Percentiles rank a stretch among this genome's conserved stretches.
Conservation (phyloP, 805 yeast species). For the Starmerella bacillaris region DNA sequence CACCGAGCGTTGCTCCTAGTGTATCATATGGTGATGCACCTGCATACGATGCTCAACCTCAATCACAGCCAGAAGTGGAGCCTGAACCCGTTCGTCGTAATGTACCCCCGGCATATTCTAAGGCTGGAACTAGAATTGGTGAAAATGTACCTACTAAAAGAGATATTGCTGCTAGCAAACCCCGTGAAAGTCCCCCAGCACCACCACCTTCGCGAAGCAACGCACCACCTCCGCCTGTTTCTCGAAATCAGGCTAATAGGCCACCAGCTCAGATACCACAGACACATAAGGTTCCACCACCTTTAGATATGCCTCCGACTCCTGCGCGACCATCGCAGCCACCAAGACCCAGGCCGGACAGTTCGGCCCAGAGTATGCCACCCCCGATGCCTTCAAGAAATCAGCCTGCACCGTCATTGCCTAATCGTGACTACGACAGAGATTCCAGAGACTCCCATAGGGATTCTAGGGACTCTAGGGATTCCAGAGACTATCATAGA, state of each 20-base stretch:
- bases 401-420: conserved; percentile 9
- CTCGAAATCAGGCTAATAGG: too few species aligned
- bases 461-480: too few species aligned
- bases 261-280: conserved; percentile 10
- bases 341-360: conserved; percentile 2
- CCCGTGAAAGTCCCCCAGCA: conserved; percentile 11
- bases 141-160: conserved; percentile 5
- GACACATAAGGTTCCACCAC: conserved; percentile 12
- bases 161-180: background rate
- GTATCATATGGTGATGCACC: conserved; percentile 13
- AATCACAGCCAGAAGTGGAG: conserved; percentile 11
- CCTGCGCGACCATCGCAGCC: conserved; percentile 1
- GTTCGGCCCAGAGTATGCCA: conserved; percentile 7
- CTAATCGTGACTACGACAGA: too few species aligned
- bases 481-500: too few species aligned
- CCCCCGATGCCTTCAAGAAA: conserved; percentile 10
- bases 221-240: conserved; percentile 16
- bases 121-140: conserved; percentile 10
- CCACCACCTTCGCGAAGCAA: conserved; percentile 16
- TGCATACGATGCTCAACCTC: conserved; percentile 4
- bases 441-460: too few species aligned
- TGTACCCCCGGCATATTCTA: conserved; percentile 11
- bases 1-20: conserved; percentile 3
- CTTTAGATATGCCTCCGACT: conserved; percentile 3
- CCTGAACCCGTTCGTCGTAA: conserved; percentile 10